Percentiles rank a stretch among this genome's conserved stretches.
These are phyloP conservation scores for Saccharomycopsis guyanensis DNA, from an alignment of 805 yeast species.

Conservation along the genomic window DNA sequence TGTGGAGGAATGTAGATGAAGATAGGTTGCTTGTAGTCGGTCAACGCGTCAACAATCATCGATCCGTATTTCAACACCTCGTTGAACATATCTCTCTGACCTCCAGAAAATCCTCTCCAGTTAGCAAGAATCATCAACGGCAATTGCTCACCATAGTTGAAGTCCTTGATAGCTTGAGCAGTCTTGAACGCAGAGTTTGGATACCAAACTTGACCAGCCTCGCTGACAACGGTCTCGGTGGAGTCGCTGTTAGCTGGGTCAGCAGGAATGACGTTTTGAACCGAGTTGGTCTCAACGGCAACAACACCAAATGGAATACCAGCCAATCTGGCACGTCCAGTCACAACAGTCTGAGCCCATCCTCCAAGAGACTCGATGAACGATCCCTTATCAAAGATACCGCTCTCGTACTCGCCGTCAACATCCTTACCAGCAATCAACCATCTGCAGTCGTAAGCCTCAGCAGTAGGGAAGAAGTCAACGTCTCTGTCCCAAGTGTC, in stretches of 20 bases:
- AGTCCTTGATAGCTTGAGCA: constrained; percentile 95
- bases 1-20: constrained; percentile 96
- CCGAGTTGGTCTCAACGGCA: constrained; percentile 86
- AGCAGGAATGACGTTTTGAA: constrained; percentile 90
- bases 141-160: constrained; percentile 95
- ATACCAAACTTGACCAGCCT: constrained; percentile 99
- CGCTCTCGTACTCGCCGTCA: constrained; percentile 72
- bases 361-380: constrained; percentile 96
- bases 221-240: constrained; percentile 78
- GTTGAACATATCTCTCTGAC: constrained; percentile 99
- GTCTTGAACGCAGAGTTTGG: constrained; percentile 99
- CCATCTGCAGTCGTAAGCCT: constrained; percentile 88
- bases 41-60: constrained; percentile 93
- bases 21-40: constrained; percentile 93
- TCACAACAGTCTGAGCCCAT: constrained; percentile 98
- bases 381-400: constrained; percentile 86
- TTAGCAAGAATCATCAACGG: constrained; percentile 97
- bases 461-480: constrained; percentile 56
- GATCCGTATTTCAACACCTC: constrained; percentile 97
- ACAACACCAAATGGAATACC: constrained; percentile 99
- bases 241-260: constrained; percentile 98
- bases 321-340: constrained; percentile 97
- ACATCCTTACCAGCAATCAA: constrained; percentile 76
- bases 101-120: constrained; percentile 99
- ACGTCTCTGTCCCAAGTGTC: constrained; percentile 89